Evolutionary conservation across 306 rosid genomes (phyloP), one percentile per base, ranked within the genome.

Genomic region (Parietaria judaica): DNA sequence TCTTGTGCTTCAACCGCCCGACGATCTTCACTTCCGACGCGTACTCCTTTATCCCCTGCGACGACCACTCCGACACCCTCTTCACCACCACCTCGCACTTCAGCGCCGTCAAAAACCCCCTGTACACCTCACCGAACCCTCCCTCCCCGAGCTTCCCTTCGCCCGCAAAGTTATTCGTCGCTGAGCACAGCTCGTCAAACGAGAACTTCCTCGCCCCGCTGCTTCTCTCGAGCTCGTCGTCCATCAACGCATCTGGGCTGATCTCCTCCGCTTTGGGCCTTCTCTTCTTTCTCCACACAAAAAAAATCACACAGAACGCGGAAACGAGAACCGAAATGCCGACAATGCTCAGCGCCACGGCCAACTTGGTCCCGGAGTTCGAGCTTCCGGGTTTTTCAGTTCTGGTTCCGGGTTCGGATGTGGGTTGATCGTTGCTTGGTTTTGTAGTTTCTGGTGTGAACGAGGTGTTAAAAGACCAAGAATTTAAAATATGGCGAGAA

Each of bases 111-210:
- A 56, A 10, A 35, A 56, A 35, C 6, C 60, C 60, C 36, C 60
- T 56, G 5, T 35, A 56, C 9, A 56, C 60, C n/a, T 31, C 60
- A 34, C 60, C 60, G 6, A 56, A 56, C 14, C 60, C 60, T 56
- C 60, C 60, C 17, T 56, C 34, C 41, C 60, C 60, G 6, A 56
- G 60, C 60, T 56, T 56, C 44, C 13, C 60, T 11, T 36, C 60
- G 11, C 36, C 41, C 11, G 60, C 41, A 4, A 56, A 56, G 41
- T n/a, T 36, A n/a, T 56, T 56, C 7, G 60, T 56, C 2, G 60
- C 60, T 7, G n/a, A 8, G 3, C 13, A 15, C 44, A 56, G 14
- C 36, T 56, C 60, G 14, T 56, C 44, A 8, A 34, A 56, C 3
- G 41, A 31, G 14, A 56, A 56, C 15, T 44, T 56, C 60, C 44